Conservation (phyloP, 345 rosid genomes). For the Citrus hindsii region DNA sequence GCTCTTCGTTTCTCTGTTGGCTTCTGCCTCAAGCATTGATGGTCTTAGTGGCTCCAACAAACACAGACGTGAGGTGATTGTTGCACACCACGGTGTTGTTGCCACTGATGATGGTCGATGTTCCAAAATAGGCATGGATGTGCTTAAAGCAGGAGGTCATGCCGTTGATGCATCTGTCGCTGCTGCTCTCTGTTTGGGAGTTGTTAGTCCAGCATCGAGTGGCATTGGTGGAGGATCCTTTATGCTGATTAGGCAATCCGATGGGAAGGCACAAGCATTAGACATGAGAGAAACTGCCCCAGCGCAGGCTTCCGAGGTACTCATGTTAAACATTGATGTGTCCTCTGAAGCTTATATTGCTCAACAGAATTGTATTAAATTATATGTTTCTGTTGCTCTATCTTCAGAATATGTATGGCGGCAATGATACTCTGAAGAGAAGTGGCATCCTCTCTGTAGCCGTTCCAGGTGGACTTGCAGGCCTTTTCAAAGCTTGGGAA, state of each 20-base stretch:
- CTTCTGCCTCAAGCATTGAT: background rate
- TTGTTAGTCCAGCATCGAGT: constrained; percentile 56
- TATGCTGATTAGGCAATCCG: constrained; percentile 32
- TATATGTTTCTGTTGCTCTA: background rate
- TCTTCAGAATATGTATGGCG: constrained; percentile 50
- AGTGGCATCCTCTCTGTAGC: constrained; percentile 54
- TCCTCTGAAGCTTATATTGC: too few relatives aligned
- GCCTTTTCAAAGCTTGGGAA: constrained; percentile 55
- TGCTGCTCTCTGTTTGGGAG: constrained; percentile 54
- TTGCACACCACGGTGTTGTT: constrained; percentile 37
- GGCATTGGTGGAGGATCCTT: constrained; percentile 70
- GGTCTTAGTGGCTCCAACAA: background rate
- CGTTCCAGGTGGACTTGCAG: constrained; percentile 57
- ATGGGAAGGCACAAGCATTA: constrained; percentile 32
- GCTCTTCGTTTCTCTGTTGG: constrained; percentile 9
- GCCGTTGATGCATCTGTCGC: constrained; percentile 64
- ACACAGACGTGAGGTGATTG: constrained; percentile 24
- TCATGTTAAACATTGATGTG: too few relatives aligned
- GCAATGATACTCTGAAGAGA: constrained; percentile 33
- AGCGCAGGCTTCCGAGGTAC: constrained; percentile 46
- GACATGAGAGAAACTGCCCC: constrained; percentile 75
- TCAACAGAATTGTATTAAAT: background rate
- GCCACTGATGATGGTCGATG: constrained; percentile 55
- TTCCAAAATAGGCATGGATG: constrained; percentile 35
- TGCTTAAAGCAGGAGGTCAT: constrained; percentile 47